Evolutionary conservation across 1,139 yeast genomes (phyloP).

Genomic region (Lodderomyces elongisporus): DNA sequence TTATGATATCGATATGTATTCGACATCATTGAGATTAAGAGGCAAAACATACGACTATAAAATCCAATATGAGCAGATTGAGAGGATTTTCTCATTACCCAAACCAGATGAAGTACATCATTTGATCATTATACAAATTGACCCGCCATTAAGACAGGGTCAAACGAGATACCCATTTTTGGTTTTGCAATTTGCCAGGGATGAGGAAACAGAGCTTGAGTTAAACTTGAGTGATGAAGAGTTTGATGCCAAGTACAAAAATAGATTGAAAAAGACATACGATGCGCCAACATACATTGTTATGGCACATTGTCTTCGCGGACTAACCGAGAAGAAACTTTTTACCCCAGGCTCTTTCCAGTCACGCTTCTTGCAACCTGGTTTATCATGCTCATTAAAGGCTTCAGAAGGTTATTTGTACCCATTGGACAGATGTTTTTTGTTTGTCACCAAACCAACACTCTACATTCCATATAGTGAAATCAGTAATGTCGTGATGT

Average conservation of each 20-base stretch:
- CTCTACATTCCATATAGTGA: slow-evolving; percentile 86
- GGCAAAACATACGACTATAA: slow-evolving; percentile 98
- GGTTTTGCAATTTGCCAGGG: slow-evolving; percentile 81
- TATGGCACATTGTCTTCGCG: slow-evolving; percentile 83
- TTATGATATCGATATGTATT: slow-evolving; percentile 93
- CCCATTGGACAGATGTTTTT: slow-evolving; percentile 83
- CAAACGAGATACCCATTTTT: slow-evolving; percentile 94
- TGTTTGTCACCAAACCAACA: slow-evolving; percentile 93
- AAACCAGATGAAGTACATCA: slow-evolving; percentile 93
- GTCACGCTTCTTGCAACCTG: slow-evolving; percentile 72
- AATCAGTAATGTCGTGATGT: slow-evolving; percentile 69
- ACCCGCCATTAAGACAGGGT: slow-evolving; percentile 88
- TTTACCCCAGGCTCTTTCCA: slow-evolving; percentile 82
- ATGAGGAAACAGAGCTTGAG: slow-evolving; percentile 89
- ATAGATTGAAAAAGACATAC: slow-evolving; percentile 68
- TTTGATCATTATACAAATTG: slow-evolving; percentile 80
- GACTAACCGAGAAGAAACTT: slow-evolving; percentile 81
- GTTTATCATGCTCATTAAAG: slow-evolving; percentile 85
- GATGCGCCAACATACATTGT: slow-evolving; percentile 84
- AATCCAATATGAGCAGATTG: slow-evolving; percentile 85
- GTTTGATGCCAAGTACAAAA: slow-evolving; percentile 70
- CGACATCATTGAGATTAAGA: slow-evolving; percentile 80
- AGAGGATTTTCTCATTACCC: slow-evolving; percentile 85
- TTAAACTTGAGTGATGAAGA: slow-evolving; percentile 82
- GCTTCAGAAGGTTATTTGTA: slow-evolving; percentile 94